Conservation (phyloP, 352 stramenopile genomes). For the Globisporangium cederbergense region DNA sequence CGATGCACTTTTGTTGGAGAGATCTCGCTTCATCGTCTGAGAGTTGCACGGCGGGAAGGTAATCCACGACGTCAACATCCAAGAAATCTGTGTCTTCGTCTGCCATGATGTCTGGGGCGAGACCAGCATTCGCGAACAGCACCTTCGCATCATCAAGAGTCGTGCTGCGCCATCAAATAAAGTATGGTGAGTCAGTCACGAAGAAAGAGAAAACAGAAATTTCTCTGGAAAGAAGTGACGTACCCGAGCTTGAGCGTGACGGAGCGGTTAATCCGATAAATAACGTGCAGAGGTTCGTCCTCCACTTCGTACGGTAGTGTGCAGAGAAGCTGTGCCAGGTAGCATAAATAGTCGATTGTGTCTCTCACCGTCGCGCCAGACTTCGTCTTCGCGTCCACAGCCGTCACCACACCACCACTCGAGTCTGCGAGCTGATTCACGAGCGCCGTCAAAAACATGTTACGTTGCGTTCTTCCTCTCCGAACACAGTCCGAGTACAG, state of each 20-base stretch:
- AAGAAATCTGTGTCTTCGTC: slow-evolving; percentile 50
- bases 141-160: slow-evolving; percentile 55
- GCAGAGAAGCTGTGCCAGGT: slow-evolving; percentile 63
- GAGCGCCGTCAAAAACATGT: slow-evolving; percentile 63
- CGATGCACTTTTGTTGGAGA: slow-evolving; percentile 22
- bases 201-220: not conserved
- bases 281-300: slow-evolving; percentile 82
- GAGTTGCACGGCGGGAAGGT: slow-evolving; percentile 19
- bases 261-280: slow-evolving; percentile 85
- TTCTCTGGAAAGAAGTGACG: slow-evolving; percentile 11
- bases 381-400: slow-evolving; percentile 5
- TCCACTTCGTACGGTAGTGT: slow-evolving; percentile 77
- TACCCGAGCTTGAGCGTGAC: slow-evolving; percentile 80
- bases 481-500: slow-evolving; percentile 71
- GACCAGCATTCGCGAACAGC: slow-evolving; percentile 34
- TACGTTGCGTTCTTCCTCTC: slow-evolving; percentile 31
- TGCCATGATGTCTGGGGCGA: slow-evolving; percentile 34
- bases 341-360: slow-evolving; percentile 71
- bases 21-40: slow-evolving; percentile 7
- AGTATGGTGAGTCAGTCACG: not conserved
- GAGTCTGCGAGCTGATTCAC: slow-evolving; percentile 71
- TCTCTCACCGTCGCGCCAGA: slow-evolving; percentile 1
- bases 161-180: slow-evolving; percentile 25
- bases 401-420: slow-evolving; percentile 32
- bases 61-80: slow-evolving; percentile 33